A percentile compares a stretch with the other conserved stretches of the same genome.
Conservation (phyloP, 1,284 basidiomycete genomes). For the Macrocystidia cucumis region DNA sequence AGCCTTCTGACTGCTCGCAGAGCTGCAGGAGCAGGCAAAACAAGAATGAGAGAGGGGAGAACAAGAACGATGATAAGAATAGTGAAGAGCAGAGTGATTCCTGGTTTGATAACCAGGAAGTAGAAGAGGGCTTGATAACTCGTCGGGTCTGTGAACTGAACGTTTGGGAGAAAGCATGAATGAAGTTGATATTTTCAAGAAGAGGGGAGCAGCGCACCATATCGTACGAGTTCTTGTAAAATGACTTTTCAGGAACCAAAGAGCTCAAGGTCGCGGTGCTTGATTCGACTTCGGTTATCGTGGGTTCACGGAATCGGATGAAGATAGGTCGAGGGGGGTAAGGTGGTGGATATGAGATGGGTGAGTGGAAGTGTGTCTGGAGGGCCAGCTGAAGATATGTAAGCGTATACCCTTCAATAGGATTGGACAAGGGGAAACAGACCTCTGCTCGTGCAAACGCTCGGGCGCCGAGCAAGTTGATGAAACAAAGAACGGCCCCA, state of each 20-base stretch:
- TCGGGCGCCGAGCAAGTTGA: conserved; percentile 65
- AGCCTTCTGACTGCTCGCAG: conserved; percentile 55
- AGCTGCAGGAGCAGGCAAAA: conserved; percentile 59
- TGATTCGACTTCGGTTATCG: conserved; percentile 40
- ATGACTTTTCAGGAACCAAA: conserved; percentile 47
- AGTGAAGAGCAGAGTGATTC: conserved; percentile 63
- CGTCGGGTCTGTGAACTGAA: conserved; percentile 67
- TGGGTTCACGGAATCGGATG: conserved; percentile 44
- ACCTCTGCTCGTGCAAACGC: conserved; percentile 65
- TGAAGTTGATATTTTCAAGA: neutral
- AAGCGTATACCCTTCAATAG: too few species aligned
- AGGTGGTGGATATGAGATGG: conserved; percentile 46
- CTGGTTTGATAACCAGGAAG: conserved; percentile 76
- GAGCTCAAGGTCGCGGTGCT: conserved; percentile 22
- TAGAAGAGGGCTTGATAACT: conserved; percentile 79
- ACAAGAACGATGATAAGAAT: conserved; percentile 46
- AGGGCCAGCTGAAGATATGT: conserved; percentile 41
- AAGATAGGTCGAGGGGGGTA: conserved; percentile 64
- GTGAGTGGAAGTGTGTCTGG: conserved; percentile 63
- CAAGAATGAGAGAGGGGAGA: conserved; percentile 46
- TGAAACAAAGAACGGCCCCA: conserved; percentile 70
- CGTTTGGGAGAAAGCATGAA: neutral
- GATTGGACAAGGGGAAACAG: conserved; percentile 10
- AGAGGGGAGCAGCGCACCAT: conserved; percentile 43
- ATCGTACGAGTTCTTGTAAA: conserved; percentile 71